Base-by-base conservation (phyloP, 1,284 basidiomycete species). In the Cutaneotrichosporon cutaneum region DNA sequence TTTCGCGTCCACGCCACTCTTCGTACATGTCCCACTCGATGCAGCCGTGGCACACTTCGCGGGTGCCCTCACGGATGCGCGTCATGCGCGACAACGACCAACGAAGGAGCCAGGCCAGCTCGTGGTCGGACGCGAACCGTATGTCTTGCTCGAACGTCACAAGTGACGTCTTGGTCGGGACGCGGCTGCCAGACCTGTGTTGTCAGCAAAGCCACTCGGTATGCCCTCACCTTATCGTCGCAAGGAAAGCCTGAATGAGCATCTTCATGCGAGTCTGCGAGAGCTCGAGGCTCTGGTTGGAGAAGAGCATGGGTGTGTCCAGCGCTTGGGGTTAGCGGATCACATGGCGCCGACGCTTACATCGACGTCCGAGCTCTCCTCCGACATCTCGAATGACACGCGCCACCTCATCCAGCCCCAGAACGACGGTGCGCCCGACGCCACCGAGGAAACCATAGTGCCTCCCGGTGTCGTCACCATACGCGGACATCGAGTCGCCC, bases 281-380 rank as follows among this genome's bases (percentile, higher is more conserved):
- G 50, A 94, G 83, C 71, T 94, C 92, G 61, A 95, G 85, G 24
- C 92, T 91, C 68, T 89, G 86, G 32, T 87, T 87, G 30, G 89
- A 90, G 81, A 95, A 94, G 64, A 95, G 86, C 79, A 94, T 87
- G 14, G 92, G 92, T 2, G 90, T 92, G 30, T 88, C 88, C 63
- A 94, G 84, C 54, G 88, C 90, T 83, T n/a, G 16, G 62, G 8
- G 22, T 5, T 18, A 48, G 56, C 54, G 54, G 52, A 44, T 51
- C 1, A 14, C 26, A 21, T 16, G 4, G 26, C 24, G 4, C 30
- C 33, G 9, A 26, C 21, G 45, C 78, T 61, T 33, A 82, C 82
- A 81, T 72, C 90, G 83, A 58, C 84, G 82, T 64, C 83, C 83
- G 54, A 94, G 83, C 80, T 92, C 90, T 62, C 85, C 82, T 42